These are phyloP conservation scores for Oligophagozyma castellii DNA, from an alignment of 1,139 yeast species.

Conservation along the genomic window DNA sequence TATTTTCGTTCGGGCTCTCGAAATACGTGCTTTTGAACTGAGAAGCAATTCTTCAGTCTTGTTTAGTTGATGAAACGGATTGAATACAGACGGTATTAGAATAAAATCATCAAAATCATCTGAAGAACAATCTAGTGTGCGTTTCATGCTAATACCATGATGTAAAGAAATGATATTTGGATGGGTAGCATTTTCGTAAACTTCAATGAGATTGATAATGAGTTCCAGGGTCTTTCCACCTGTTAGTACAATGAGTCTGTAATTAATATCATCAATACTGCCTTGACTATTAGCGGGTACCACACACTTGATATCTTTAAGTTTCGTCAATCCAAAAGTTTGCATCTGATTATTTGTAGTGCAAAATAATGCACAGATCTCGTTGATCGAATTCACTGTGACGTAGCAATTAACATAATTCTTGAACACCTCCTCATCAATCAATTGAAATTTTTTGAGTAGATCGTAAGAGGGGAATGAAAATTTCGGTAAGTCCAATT, in stretches of 20 bases:
- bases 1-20: background rate
- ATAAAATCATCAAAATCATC: conserved; percentile 4
- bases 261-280: background rate
- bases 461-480: conserved; percentile 12
- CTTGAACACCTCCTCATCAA: conserved; percentile 4
- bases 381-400: conserved; percentile 12
- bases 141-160: conserved; percentile 7
- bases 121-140: conserved; percentile 12
- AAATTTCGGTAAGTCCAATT: conserved; percentile 9
- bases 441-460: conserved; percentile 7
- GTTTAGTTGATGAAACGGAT: background rate
- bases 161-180: conserved; percentile 5
- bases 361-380: conserved; percentile 10
- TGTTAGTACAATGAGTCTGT: background rate
- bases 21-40: background rate
- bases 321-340: conserved; percentile 14
- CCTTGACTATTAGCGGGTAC: conserved; percentile 3
- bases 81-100: background rate
- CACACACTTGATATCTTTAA: conserved; percentile 15
- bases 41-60: background rate
- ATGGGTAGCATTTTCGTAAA: conserved; percentile 3
- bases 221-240: conserved; percentile 9
- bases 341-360: conserved; percentile 5
- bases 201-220: conserved; percentile 6
- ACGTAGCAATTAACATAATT: conserved; percentile 10